Conservation (phyloP, 768 basidiomycete genomes). For the Lactifluus subvellereus region DNA sequence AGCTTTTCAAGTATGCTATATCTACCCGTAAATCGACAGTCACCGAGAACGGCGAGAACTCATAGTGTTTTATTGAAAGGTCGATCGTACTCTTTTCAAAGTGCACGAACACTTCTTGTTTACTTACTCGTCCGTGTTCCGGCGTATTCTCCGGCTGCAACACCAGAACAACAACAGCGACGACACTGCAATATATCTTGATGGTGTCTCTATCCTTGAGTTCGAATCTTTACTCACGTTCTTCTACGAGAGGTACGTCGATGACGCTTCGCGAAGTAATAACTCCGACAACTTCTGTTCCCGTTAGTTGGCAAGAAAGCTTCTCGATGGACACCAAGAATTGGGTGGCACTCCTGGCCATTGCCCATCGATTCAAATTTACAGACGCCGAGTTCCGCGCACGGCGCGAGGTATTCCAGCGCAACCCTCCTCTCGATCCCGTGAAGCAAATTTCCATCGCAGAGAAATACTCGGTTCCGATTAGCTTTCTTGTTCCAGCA, state of each 20-base stretch:
- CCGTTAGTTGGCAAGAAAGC: background rate
- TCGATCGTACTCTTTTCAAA: background rate
- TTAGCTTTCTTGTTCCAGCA: background rate
- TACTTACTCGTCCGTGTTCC: background rate
- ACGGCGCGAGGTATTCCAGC: constrained; percentile 3
- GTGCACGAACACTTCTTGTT: background rate
- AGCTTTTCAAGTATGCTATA: background rate
- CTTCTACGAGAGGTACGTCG: background rate
- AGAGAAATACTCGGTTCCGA: background rate
- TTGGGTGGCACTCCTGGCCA: constrained; percentile 5
- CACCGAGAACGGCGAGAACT: background rate
- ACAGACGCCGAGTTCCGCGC: constrained; percentile 7
- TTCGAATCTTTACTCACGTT: background rate
- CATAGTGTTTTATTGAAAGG: background rate
- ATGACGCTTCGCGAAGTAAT: background rate
- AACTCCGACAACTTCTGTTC: background rate
- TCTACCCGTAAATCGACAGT: background rate
- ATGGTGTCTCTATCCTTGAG: background rate
- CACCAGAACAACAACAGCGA: background rate
- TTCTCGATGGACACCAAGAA: background rate
- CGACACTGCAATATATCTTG: background rate
- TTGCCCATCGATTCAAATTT: constrained; percentile 1
- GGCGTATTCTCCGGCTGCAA: background rate
- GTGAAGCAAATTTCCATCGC: background rate
- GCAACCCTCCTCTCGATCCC: background rate